Evolutionary conservation across 2,329 filamentous ascomycete genomes (phyloP).

Genomic region (Claviceps maximensis): DNA sequence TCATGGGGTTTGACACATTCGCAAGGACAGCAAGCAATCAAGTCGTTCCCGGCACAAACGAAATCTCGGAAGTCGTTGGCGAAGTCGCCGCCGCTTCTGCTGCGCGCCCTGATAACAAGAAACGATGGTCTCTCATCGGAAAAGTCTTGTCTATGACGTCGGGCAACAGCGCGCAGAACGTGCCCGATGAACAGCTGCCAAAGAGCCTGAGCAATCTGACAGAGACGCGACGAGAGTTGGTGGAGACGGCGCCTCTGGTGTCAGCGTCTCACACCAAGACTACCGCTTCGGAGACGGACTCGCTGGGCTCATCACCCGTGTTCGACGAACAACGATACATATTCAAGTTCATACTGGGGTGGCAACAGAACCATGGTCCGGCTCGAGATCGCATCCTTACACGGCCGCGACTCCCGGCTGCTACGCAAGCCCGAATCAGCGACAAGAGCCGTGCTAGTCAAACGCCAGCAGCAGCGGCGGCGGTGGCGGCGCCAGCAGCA

Average conservation of each 20-base stretch:
- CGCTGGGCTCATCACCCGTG: constrained; percentile 40
- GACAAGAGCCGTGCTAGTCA: constrained; percentile 12
- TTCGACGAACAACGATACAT: constrained; percentile 45
- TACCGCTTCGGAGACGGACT: constrained; percentile 36
- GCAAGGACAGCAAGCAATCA: constrained; percentile 15
- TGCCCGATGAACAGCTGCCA: background rate
- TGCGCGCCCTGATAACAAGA: constrained; percentile 34
- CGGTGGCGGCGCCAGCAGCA: no score
- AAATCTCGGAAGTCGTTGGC: constrained; percentile 14
- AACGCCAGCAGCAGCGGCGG: background rate
- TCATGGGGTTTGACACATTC: constrained; percentile 37
- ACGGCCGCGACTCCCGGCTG: constrained; percentile 54
- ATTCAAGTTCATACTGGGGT: constrained; percentile 65
- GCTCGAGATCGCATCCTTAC: constrained; percentile 49
- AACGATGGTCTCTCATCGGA: constrained; percentile 49
- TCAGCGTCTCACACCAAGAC: constrained; percentile 14
- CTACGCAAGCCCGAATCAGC: constrained; percentile 52
- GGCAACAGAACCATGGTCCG: constrained; percentile 41
- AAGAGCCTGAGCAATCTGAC: constrained; percentile 1
- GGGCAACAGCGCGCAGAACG: constrained; percentile 8
- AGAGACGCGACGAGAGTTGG: background rate
- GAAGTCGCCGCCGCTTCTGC: background rate
- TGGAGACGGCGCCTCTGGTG: background rate
- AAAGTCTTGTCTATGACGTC: constrained; percentile 40
- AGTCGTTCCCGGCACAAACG: constrained; percentile 11